A percentile compares a stretch with the other conserved stretches of the same genome.
Conservation (phyloP, 2,329 filamentous ascomycete genomes). For the Zasmidium angulare region DNA sequence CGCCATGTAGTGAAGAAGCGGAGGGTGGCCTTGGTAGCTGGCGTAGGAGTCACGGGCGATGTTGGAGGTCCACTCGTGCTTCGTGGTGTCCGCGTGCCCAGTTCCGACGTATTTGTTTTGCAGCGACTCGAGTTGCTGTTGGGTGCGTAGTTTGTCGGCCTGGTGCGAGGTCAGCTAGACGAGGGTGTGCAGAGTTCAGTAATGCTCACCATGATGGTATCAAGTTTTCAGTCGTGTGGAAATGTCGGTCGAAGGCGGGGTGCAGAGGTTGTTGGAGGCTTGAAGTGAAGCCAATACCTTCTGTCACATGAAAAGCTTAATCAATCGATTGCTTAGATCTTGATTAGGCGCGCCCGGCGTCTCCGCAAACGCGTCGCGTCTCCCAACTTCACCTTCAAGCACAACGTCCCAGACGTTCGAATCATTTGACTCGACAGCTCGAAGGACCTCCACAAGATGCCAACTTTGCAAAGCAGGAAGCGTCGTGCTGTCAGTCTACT, state of each 20-base stretch:
- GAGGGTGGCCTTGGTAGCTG: slow-evolving; percentile 84
- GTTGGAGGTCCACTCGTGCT: slow-evolving; percentile 96
- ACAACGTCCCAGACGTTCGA: neutral
- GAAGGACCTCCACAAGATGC: slow-evolving; percentile 19
- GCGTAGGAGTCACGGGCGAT: slow-evolving; percentile 91
- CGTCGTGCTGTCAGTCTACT: slow-evolving; percentile 28
- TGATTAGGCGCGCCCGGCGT: neutral
- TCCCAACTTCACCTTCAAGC: neutral
- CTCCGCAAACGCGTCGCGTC: neutral
- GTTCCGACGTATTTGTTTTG: slow-evolving; percentile 96
- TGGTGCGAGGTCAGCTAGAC: neutral
- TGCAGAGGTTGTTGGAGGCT: too few relatives aligned
- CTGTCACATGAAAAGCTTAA: too few relatives aligned
- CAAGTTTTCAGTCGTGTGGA: too few relatives aligned
- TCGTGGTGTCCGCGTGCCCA: slow-evolving; percentile 92
- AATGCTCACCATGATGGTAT: slow-evolving; percentile 6
- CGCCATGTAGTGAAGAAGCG: slow-evolving; percentile 82
- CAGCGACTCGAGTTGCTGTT: slow-evolving; percentile 95
- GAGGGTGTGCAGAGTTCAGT: neutral
- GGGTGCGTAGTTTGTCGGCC: slow-evolving; percentile 97
- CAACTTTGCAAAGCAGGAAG: slow-evolving; percentile 23
- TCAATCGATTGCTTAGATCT: too few relatives aligned
- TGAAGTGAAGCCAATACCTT: too few relatives aligned
- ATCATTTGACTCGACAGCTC: too few relatives aligned
- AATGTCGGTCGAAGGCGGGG: too few relatives aligned